Base-by-base conservation (phyloP, 176 grass and related monocot species). In the Phoenix roebelenii region DNA sequence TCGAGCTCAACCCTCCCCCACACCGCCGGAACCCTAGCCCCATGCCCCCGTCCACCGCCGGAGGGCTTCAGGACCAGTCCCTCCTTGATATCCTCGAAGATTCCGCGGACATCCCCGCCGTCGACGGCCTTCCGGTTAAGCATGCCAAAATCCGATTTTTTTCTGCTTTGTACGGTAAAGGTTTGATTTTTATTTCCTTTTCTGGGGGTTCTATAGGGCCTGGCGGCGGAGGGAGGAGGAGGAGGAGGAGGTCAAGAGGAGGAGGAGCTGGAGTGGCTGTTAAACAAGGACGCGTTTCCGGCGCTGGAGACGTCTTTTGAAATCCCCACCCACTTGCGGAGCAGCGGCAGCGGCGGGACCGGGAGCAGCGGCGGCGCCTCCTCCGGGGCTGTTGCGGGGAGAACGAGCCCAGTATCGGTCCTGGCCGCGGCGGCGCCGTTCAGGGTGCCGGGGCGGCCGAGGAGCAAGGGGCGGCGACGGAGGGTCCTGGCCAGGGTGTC, bases 181-280 rank as follows among this genome's bases (percentile, higher is more conserved):
- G n/a, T 65, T 4, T 23, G 20, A 52, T 65, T 65, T 64, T 65
- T 65, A 12, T 72, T 60, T 70, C 7, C 12, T 57, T 15, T 79
- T 44, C 57, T 3, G 50, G 70, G 83, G 62, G 64, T 66, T 51
- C 71, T 49, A 23, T 6, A 73, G 81, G 84, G 76, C 25, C 52
- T 50, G 67, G 58, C 76, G 39, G 23, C 15, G 25, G 62, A 44
- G 4, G 83, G 64, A 54, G 88, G 61, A 22, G 71, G 52, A 4
- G 72, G 20, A 25, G 80, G 54, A 61, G 50, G 51, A 67, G 80
- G 57, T 1, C 79, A 81, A 2, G 85, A 83, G 4, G 79, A 85
- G 49, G 86, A 90, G 59, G 90, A 86, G 61, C 60, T 96, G 52
- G 91, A 96, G 75, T 96, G 86, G 86, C 73, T 96, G 15, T 71